Conservation (phyloP, 345 rosid species). For the Gossypium thurberi region DNA sequence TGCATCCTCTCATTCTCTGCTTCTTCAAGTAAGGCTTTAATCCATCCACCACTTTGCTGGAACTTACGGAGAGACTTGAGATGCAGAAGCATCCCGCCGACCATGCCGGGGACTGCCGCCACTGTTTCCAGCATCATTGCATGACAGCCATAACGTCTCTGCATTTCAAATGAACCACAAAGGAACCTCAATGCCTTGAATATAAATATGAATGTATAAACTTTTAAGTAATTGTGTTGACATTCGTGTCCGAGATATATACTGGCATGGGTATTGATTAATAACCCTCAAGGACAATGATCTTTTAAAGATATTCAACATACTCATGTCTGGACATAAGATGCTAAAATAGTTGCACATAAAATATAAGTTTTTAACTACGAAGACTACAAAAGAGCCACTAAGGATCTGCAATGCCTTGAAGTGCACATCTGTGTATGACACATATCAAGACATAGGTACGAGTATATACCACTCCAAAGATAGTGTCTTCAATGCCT, state of each 20-base stretch:
- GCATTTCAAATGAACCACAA: not conserved
- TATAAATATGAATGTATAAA: too few relatives aligned
- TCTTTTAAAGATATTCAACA: too few relatives aligned
- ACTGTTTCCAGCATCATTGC: slow-evolving; percentile 91
- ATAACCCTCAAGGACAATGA: too few relatives aligned
- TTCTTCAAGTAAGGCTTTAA: slow-evolving; percentile 74
- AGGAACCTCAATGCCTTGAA: too few relatives aligned
- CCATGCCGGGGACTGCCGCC: slow-evolving; percentile 85
- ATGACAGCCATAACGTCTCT: slow-evolving; percentile 80
- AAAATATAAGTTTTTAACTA: not conserved
- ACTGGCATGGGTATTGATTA: too few relatives aligned
- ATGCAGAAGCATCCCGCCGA: slow-evolving; percentile 85
- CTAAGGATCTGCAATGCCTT: not conserved
- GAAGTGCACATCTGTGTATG: not conserved
- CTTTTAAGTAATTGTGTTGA: too few relatives aligned
- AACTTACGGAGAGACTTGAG: slow-evolving; percentile 66
- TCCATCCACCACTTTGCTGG: slow-evolving; percentile 84
- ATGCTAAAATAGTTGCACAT: not conserved
- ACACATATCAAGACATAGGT: not conserved
- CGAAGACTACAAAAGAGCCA: not conserved
- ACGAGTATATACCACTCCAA: not conserved
- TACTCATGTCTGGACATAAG: not conserved
- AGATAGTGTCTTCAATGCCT: too few relatives aligned
- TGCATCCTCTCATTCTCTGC: slow-evolving; percentile 95
- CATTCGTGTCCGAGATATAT: too few relatives aligned